phyloP scores from a whole-genome alignment of 2,329 filamentous ascomycete species.

The Phialophora expanda region DNA sequence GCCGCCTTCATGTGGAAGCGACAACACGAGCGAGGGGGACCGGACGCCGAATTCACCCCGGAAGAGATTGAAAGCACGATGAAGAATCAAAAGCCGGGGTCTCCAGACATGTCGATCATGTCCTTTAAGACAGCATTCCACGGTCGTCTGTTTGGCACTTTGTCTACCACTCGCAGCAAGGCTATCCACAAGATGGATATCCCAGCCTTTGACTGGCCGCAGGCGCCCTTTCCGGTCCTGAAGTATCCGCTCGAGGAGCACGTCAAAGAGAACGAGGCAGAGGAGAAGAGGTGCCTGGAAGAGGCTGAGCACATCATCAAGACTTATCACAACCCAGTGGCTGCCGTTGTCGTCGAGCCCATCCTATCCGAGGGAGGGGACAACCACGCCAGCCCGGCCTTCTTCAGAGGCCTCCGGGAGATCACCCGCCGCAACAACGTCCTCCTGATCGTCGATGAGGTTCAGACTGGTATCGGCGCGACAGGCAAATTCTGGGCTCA shows the following conservation, averaged over 20 bases:
- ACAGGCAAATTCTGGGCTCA: conserved; percentile 97
- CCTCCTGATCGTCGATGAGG: conserved; percentile 86
- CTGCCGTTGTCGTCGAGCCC: conserved; percentile 84
- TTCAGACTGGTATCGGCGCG: conserved; percentile 90
- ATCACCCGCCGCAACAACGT: conserved; percentile 71
- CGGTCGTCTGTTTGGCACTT: conserved; percentile 83
- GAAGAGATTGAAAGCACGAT: conserved; percentile 77
- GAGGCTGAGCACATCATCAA: conserved; percentile 83
- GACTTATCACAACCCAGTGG: conserved; percentile 77
- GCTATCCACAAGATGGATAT: conserved; percentile 95
- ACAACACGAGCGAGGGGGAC: conserved; percentile 78
- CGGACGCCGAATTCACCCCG: conserved; percentile 75
- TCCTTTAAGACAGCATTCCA: conserved; percentile 90
- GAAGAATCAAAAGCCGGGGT: conserved; percentile 79
- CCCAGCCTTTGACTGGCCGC: conserved; percentile 92
- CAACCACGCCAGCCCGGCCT: conserved; percentile 86
- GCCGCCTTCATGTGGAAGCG: conserved; percentile 93
- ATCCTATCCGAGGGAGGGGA: conserved; percentile 94
- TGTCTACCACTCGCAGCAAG: conserved; percentile 90
- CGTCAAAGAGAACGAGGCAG: conserved; percentile 77
- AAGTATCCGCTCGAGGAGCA: conserved; percentile 87
- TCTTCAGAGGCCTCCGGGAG: conserved; percentile 83
- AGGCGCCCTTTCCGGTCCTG: conserved; percentile 81
- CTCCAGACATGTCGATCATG: conserved; percentile 80
- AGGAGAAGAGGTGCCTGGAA: conserved; percentile 79